A percentile compares a stretch with the other conserved stretches of the same genome.
Evolutionary conservation across 306 rosid genomes (phyloP).

Genomic region (Clitoria ternatea): DNA sequence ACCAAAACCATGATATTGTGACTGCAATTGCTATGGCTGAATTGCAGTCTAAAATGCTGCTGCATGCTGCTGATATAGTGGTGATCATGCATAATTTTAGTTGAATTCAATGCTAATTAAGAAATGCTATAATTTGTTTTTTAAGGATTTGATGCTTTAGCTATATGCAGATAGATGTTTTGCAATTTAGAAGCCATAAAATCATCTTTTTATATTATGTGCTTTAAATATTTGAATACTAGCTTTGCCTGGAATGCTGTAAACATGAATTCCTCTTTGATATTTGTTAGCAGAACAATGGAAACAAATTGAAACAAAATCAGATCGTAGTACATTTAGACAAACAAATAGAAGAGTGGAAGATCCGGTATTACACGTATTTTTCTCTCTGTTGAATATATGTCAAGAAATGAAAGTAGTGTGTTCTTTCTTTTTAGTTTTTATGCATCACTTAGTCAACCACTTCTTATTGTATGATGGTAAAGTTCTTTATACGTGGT

Average conservation of each 20-base stretch:
- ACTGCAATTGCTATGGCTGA: background rate
- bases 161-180: background rate
- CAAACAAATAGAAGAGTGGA: background rate
- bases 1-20: background rate
- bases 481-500: background rate
- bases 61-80: background rate
- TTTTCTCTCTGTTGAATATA: background rate
- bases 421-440: background rate
- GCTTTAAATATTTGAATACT: background rate
- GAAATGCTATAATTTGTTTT: background rate
- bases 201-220: background rate
- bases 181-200: background rate
- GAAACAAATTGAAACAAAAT: constrained; percentile 6
- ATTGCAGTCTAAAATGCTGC: background rate
- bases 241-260: background rate
- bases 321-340: background rate
- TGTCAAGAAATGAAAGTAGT: background rate
- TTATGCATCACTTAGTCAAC: background rate
- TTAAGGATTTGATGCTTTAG: background rate
- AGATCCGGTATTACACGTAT: background rate
- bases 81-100: background rate
- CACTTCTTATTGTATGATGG: background rate
- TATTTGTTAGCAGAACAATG: background rate
- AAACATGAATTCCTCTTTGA: background rate
- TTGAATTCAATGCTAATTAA: background rate